Evolutionary conservation across 1,284 basidiomycete genomes (phyloP), one percentile per base, ranked within the genome.

Genomic region (Tremellales sp.): DNA sequence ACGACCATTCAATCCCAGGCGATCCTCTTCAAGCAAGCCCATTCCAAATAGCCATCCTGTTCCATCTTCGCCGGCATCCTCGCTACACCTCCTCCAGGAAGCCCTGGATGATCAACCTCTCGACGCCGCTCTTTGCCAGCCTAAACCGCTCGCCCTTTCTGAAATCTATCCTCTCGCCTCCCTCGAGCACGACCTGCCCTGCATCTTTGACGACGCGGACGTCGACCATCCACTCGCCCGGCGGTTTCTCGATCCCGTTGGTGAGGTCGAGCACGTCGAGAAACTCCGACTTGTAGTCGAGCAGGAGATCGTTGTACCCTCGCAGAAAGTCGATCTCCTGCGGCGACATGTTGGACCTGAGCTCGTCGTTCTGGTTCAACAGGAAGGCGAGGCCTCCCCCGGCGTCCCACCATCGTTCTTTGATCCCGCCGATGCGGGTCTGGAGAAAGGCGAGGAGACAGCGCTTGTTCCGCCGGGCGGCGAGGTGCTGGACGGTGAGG

Each of bases 381-480:
- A 94, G 78, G 52, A 89, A 85, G 0, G 87, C 85, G 2, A 95
- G 74, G 2, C 87, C 85, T n/a, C 88, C 92, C n/a, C 90, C 91
- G 12, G 82, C 81, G n/a, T 81, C 76, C 92, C 93, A 97, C 72
- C 89, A 94, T 73, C 87, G 78, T 61, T 86, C 83, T 56, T 84
- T 81, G 45, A 97, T 80, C 48, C 83, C 82, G 61, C 89, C 85
- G 34, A 90, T 73, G 26, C 94, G 81, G 66, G 88, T 85, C 25
- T 81, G 75, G 67, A 97, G 88, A 73, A 97, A 98, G 1, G 90
- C 90, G 29, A 97, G 80, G 6, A 97, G 78, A 66, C 89, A 91
- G 13, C 94, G 85, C 70, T 95, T 94, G 77, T 97, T 95, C 55
- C 91, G 81, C 37, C 84, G 78, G 52, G 93, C 85, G 22, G 87